Percentiles rank a stretch among this genome's conserved stretches.
Evolutionary conservation across 176 grass and related monocot species (phyloP).

Genomic region (Eragrostis curvula): DNA sequence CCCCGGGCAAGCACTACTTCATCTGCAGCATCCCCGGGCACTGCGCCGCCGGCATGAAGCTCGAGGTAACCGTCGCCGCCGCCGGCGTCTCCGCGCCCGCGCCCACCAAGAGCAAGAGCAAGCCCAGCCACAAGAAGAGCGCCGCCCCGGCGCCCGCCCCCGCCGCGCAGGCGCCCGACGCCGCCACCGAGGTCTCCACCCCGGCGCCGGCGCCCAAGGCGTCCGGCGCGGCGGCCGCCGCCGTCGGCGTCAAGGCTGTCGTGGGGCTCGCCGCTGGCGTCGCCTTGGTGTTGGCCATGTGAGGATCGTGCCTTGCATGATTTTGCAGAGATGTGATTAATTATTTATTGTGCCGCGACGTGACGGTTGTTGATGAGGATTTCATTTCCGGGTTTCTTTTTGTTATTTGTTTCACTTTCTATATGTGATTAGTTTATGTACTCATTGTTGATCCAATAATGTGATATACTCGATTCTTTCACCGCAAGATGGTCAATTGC

Average conservation of each 20-base stretch:
- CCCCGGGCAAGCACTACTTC: constrained; percentile 72
- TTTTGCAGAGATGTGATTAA: background rate
- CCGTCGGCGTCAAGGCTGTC: constrained; percentile 29
- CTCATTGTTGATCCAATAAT: background rate
- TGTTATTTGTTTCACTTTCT: background rate
- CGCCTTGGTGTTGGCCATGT: constrained; percentile 33
- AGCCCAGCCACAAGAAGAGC: constrained; percentile 32
- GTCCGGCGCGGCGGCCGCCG: constrained; percentile 36
- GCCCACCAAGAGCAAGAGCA: constrained; percentile 9
- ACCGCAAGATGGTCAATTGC: background rate
- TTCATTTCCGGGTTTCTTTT: background rate
- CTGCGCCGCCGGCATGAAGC: constrained; percentile 78
- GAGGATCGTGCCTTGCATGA: background rate
- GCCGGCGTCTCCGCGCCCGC: constrained; percentile 6
- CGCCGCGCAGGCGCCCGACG: background rate
- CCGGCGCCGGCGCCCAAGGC: constrained; percentile 27
- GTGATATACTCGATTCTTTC: constrained; percentile 1
- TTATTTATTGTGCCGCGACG: background rate
- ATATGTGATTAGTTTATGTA: background rate
- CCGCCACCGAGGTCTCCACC: constrained; percentile 34
- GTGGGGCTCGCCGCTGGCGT: constrained; percentile 44
- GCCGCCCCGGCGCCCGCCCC: constrained; percentile 31
- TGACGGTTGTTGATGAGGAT: background rate
- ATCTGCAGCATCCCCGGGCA: constrained; percentile 74
- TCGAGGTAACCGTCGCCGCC: constrained; percentile 56